Evolutionary conservation across 2,329 filamentous ascomycete species (phyloP).

Genomic region (Nothophoma quercina): DNA sequence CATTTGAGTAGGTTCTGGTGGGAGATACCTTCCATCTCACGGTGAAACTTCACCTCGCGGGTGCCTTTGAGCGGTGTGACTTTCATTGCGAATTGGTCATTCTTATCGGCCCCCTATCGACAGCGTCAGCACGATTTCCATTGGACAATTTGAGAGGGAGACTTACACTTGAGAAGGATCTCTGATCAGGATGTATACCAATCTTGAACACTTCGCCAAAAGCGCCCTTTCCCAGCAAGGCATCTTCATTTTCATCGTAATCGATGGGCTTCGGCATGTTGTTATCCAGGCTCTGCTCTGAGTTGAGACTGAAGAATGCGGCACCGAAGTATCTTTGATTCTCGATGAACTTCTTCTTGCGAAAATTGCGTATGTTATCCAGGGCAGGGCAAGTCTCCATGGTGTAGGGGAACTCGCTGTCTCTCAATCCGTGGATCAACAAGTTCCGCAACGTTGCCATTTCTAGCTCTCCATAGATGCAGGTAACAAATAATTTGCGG

Average conservation of each 20-base stretch:
- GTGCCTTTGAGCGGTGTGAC: not conserved
- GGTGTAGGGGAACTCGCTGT: not conserved
- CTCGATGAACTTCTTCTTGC: not conserved
- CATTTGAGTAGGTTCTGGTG: slow-evolving; percentile 27
- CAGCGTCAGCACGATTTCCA: not conserved
- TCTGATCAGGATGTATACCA: not conserved
- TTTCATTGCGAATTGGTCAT: slow-evolving; percentile 4
- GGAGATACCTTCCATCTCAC: not conserved
- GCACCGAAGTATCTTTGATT: not conserved
- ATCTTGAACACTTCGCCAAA: slow-evolving; percentile 4
- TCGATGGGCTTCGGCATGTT: not conserved
- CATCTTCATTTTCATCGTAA: not conserved
- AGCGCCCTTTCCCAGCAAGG: slow-evolving; percentile 1
- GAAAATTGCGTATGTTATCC: not conserved
- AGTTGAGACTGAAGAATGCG: not conserved
- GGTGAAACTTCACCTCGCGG: slow-evolving; percentile 1
- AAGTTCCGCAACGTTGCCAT: too few relatives aligned
- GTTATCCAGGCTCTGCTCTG: not conserved
- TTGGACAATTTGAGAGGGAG: too few relatives aligned
- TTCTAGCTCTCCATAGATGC: not conserved
- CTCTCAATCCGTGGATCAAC: not conserved
- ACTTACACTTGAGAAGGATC: not conserved
- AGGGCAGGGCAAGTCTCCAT: not conserved
- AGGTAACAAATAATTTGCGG: slow-evolving; percentile 3
- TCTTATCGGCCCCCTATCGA: not conserved